These are phyloP conservation scores for Kuraishia hungarica DNA, from an alignment of 805 yeast species.

Conservation along the genomic window DNA sequence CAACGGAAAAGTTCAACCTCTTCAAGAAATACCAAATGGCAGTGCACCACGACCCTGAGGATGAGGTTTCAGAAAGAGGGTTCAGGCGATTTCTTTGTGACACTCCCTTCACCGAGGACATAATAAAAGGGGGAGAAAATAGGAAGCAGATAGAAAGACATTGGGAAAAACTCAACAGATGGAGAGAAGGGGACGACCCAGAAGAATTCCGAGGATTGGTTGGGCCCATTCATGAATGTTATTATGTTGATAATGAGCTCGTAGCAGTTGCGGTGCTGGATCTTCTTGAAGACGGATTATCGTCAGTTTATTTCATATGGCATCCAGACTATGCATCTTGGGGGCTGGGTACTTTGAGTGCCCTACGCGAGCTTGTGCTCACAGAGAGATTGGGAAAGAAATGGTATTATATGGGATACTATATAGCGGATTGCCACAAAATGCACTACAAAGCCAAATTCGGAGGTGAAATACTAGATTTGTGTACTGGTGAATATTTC, in stretches of 20 bases:
- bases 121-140: slow-evolving; percentile 14
- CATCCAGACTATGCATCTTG: slow-evolving; percentile 68
- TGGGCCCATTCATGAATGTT: slow-evolving; percentile 77
- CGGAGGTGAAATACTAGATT: slow-evolving; percentile 66
- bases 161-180: slow-evolving; percentile 33
- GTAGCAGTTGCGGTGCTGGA: slow-evolving; percentile 76
- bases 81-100: slow-evolving; percentile 65
- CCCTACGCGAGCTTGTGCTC: slow-evolving; percentile 58
- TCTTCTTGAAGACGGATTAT: slow-evolving; percentile 63
- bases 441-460: slow-evolving; percentile 77
- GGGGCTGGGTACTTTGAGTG: slow-evolving; percentile 73
- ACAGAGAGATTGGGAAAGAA: slow-evolving; percentile 35
- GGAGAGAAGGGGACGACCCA: slow-evolving; percentile 22
- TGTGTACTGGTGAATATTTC: slow-evolving; percentile 35
- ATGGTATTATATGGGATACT: slow-evolving; percentile 75
- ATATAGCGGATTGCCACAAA: slow-evolving; percentile 68
- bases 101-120: slow-evolving; percentile 42
- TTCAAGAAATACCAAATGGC: slow-evolving; percentile 61
- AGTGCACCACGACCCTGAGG: slow-evolving; percentile 57
- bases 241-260: slow-evolving; percentile 51
- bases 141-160: slow-evolving; percentile 15
- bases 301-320: slow-evolving; percentile 85
- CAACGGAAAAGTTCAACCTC: slow-evolving; percentile 52
- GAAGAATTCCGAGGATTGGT: slow-evolving; percentile 10
- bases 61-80: slow-evolving; percentile 32